phyloP scores from a whole-genome alignment of 768 basidiomycete species.

The Tubosaeta sp. region DNA sequence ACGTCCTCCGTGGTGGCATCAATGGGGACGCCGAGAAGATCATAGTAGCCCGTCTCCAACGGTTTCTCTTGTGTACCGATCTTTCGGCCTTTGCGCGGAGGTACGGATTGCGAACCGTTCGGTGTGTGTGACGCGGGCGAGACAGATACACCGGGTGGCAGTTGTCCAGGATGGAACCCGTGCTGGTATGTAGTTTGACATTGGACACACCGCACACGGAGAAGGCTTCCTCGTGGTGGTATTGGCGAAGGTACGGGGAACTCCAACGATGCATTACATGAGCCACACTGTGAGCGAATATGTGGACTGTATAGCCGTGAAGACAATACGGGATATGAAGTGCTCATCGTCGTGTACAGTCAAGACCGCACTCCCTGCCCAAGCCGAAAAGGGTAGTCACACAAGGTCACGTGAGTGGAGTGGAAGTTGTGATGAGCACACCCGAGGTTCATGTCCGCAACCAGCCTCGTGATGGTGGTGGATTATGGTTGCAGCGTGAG shows the following conservation, averaged over 20 bases:
- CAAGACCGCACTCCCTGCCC: conserved; percentile 1
- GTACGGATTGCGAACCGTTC: conserved; percentile 18
- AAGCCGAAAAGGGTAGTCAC: conserved; percentile 5
- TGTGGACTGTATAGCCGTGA: conserved; percentile 69
- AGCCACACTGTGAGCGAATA: conserved; percentile 56
- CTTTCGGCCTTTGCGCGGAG: conserved; percentile 55
- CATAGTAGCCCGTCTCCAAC: conserved; percentile 88
- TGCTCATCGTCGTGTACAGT: conserved; percentile 38
- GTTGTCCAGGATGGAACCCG: conserved; percentile 64
- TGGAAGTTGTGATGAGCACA: not conserved
- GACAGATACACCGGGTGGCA: conserved; percentile 31
- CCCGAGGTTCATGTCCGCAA: not conserved
- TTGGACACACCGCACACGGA: conserved; percentile 66
- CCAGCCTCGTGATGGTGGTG: too few species aligned
- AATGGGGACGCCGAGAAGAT: conserved; percentile 71
- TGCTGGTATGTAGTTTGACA: conserved; percentile 61
- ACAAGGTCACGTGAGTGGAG: conserved; percentile 20
- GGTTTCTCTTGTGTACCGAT: conserved; percentile 88
- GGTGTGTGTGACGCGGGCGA: conserved; percentile 12
- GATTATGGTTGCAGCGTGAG: too few species aligned
- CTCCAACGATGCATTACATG: conserved; percentile 56
- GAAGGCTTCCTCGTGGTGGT: conserved; percentile 52
- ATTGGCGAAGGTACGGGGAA: conserved; percentile 61
- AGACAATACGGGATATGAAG: conserved; percentile 45
- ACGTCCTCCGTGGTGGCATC: conserved; percentile 79